Evolutionary conservation across 768 basidiomycete genomes (phyloP), one percentile per base, ranked within the genome.

Genomic region (Pleurotus eryngii): DNA sequence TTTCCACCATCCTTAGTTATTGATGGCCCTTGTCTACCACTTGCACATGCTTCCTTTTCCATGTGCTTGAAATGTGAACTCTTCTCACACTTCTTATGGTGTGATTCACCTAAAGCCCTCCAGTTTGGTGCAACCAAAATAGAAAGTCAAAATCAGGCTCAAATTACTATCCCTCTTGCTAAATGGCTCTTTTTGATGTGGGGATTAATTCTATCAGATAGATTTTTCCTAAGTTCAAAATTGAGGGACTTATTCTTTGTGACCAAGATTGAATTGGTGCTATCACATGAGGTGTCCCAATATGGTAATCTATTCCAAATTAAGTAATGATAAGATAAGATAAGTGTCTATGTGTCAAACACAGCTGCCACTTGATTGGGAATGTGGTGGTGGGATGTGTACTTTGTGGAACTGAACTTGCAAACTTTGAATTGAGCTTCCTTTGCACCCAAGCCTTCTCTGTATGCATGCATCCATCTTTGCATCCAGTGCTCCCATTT

Each of bases 391-490:
- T 73, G 68, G 6, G 66, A 68, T 17, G 38, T 66, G 54, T 70
- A 74, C 37, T 65, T 60, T 4, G 55, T 56, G 4, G 70, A 74
- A 55, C 73, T 73, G 61, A 70, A 70, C 22, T 58, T 15, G 53
- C 67, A 62, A 2, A 74, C 70, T 46, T 70, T 46, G 1, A 57
- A 9, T 49, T 74, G 71, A 26, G 72, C 71, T 57, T 67, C 67
- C 40, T 61, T 62, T 3, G 66, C 63, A 26, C 49, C 55, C 15
- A 73, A 46, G 15, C 43, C 49, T 7, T 18, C 30, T 20, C 57
- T 1, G 55, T 75, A 76, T n/a, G 73, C 70, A 46, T 72, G 63
- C 59, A 74, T 69, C 62, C 67, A 74, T 18, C 70, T 18, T 22
- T 54, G 35, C 60, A 67, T 66, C 6, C 63, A 51, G 60, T 74